Evolutionary conservation across 805 yeast genomes (phyloP), one percentile per base, ranked within the genome.

Genomic region (Yarrowia hollandica): DNA sequence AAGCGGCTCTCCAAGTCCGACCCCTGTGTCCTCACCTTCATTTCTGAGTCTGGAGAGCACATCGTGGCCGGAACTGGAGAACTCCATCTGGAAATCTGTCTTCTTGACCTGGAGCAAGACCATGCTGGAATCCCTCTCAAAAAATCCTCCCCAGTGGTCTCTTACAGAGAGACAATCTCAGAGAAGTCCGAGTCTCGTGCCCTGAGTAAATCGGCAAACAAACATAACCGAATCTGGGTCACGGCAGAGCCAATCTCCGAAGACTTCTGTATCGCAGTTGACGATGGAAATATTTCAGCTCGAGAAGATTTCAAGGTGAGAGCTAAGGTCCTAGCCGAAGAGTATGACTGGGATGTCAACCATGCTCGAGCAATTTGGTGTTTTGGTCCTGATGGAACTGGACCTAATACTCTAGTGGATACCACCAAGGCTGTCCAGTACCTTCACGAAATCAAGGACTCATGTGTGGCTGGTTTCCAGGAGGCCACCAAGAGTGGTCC

Each of bases 351-450:
- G 99, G 98, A 92, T 77, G 97, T 94, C 77, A 85, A 96, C 71
- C 98, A 92, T 76, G 99, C 97, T 80, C 90, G 99, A 88, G 94
- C 92, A 92, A 94, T 92, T 76, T 92, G 99, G 99, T 90, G 97
- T 87, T 92, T 92, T 90, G 99, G 99, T 82, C 98, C 99, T 76
- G 99, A 92, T 75, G 97, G 97, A 81, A 85, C 82, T 77, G 99
- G 99, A 81, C 91, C 99, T 73, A 92, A 92, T 83, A 79, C 92
- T 74, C 97, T 92, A 75, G 96, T 92, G 78, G 99, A 92, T 83
- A 97, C 91, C 82, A 92, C 98, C 75, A 92, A 92, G 91, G 99
- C 99, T 73, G 98, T 92, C 65, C 98, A 94, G 83, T 92, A 91
- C 90, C 85, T 92, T 82, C 79, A 83, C 79, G 99, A 92, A 85